A percentile compares a stretch with the other conserved stretches of the same genome.
phyloP scores from a whole-genome alignment of 306 rosid genomes.

The Prunus mume region DNA sequence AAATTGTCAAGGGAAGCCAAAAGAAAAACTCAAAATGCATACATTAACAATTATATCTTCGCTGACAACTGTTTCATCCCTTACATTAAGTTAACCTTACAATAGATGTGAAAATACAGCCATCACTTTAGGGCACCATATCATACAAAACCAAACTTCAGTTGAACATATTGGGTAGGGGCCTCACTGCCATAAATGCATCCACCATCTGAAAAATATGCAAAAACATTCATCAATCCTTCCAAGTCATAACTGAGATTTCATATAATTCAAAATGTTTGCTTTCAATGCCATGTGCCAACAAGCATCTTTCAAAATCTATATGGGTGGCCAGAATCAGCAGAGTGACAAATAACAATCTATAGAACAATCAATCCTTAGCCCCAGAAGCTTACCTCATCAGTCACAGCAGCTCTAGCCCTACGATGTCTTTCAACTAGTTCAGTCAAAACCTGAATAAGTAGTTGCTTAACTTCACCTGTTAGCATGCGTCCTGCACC shows the following conservation, averaged over 20 bases:
- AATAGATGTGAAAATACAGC: background rate
- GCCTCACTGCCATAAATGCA: constrained; percentile 87
- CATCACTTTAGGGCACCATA: background rate
- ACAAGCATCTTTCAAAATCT: background rate
- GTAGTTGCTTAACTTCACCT: constrained; percentile 87
- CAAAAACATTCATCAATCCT: background rate
- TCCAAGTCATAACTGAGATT: background rate
- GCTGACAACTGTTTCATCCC: background rate
- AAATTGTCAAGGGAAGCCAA: too few species aligned
- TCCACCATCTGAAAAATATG: constrained; percentile 68
- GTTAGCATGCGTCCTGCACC: constrained; percentile 91
- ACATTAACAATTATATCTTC: background rate
- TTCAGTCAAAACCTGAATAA: constrained; percentile 64
- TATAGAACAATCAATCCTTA: background rate
- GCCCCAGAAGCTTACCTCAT: background rate
- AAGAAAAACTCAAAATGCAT: too few species aligned
- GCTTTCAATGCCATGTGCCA: background rate
- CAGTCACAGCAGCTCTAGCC: constrained; percentile 88
- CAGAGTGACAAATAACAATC: background rate
- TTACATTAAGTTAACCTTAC: constrained; percentile 8
- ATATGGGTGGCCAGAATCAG: background rate
- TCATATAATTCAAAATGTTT: background rate
- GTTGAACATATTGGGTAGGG: constrained; percentile 74
- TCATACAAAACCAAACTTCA: constrained; percentile 21
- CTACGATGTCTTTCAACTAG: constrained; percentile 78